Percentiles rank a stretch among this genome's conserved stretches.
These are phyloP conservation scores for Debaryomyces udenii DNA, from an alignment of 1,139 yeast species.

Conservation along the genomic window DNA sequence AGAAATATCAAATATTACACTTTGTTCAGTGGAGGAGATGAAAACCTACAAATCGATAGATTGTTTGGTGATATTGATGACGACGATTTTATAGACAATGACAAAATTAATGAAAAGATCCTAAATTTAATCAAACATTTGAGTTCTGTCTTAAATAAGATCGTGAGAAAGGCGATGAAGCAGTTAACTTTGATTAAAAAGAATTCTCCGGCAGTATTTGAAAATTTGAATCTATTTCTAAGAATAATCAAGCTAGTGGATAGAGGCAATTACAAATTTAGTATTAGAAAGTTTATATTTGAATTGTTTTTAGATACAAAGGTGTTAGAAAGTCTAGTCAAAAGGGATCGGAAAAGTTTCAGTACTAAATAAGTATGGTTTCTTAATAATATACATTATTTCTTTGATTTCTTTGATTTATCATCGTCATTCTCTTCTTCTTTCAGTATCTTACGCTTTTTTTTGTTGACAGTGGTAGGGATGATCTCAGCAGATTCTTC, in stretches of 20 bases:
- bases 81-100: conserved; percentile 18
- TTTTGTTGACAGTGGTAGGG: conserved; percentile 11
- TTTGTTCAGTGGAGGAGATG: conserved; percentile 24
- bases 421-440: conserved; percentile 9
- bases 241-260: conserved; percentile 67
- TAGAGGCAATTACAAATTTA: conserved; percentile 64
- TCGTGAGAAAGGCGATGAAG: conserved; percentile 67
- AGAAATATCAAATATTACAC: conserved; percentile 34
- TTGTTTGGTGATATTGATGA: conserved; percentile 15
- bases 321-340: conserved; percentile 57
- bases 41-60: conserved; percentile 12
- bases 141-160: conserved; percentile 65
- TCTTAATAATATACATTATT: background rate
- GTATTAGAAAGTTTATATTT: conserved; percentile 66
- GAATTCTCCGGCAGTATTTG: conserved; percentile 58
- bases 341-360: conserved; percentile 31
- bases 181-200: conserved; percentile 61
- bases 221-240: conserved; percentile 57
- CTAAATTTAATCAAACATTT: conserved; percentile 57
- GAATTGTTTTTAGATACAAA: conserved; percentile 61
- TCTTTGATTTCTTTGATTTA: conserved; percentile 5
- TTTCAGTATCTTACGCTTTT: conserved; percentile 15
- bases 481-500: conserved; percentile 3
- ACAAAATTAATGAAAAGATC: conserved; percentile 36
- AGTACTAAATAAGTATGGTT: background rate